Conservation (phyloP, 1,284 basidiomycete genomes). For the Jaminaea rosea region DNA sequence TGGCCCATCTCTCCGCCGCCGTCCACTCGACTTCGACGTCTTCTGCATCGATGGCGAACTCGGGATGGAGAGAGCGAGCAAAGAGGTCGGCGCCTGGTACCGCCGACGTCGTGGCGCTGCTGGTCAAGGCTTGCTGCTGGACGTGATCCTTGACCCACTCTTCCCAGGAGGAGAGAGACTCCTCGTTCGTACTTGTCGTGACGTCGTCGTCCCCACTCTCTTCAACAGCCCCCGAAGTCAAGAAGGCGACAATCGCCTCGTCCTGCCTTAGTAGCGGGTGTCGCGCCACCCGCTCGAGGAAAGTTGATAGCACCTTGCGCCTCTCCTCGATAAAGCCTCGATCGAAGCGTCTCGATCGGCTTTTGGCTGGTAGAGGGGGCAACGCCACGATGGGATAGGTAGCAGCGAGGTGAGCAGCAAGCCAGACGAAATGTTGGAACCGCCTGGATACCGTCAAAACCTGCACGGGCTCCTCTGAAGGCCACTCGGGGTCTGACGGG, state of each 20-base stretch:
- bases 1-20: background rate
- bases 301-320: constrained; percentile 67
- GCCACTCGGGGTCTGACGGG: constrained; percentile 25
- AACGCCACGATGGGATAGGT: constrained; percentile 61
- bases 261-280: constrained; percentile 70
- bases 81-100: constrained; percentile 53
- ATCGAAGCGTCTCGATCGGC: constrained; percentile 65
- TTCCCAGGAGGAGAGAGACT: constrained; percentile 10
- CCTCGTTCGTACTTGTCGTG: constrained; percentile 19
- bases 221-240: constrained; percentile 48
- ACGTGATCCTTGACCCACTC: constrained; percentile 1
- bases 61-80: constrained; percentile 69
- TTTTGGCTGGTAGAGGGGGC: constrained; percentile 69
- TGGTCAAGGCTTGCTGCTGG: background rate
- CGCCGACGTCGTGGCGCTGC: background rate
- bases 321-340: constrained; percentile 72
- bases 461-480: constrained; percentile 15
- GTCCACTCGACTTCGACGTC: background rate
- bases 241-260: constrained; percentile 70
- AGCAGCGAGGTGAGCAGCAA: constrained; percentile 58
- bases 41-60: constrained; percentile 63
- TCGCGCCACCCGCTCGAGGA: constrained; percentile 61
- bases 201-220: no score
- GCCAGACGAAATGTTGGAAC: constrained; percentile 71
- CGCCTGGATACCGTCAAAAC: constrained; percentile 58